A percentile compares a stretch with the other conserved stretches of the same genome.
Evolutionary conservation across 108 stramenopile genomes (phyloP).

Genomic region (Cyclotella cryptica): DNA sequence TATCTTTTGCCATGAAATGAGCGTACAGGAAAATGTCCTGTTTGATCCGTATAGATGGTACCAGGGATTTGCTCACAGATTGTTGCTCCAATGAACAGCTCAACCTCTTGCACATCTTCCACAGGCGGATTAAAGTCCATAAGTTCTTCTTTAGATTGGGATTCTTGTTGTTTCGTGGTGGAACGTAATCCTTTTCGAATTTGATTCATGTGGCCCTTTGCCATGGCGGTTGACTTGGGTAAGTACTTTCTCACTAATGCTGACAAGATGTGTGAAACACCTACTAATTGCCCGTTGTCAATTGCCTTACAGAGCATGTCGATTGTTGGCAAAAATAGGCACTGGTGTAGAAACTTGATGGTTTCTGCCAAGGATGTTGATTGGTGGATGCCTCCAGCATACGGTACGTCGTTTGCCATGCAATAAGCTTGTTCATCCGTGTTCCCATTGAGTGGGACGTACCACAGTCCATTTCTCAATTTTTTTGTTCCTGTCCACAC

Average conservation of each 20-base stretch:
- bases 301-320: constrained; percentile 1
- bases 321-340: neutral
- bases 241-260: neutral
- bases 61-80: neutral
- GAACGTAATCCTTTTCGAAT: neutral
- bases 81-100: neutral
- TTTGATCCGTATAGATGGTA: constrained; percentile 4
- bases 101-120: no score
- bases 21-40: constrained; percentile 3
- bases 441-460: neutral
- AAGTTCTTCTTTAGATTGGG: no score
- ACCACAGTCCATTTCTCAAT: neutral
- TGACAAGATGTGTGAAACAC: neutral
- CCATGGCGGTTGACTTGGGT: neutral
- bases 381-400: neutral
- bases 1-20: neutral
- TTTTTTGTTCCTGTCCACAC: neutral
- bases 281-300: neutral
- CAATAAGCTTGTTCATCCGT: neutral
- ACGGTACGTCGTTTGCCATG: no score
- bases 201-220: constrained; percentile 16
- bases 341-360: constrained; percentile 2
- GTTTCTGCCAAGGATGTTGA: neutral
- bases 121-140: no score
- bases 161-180: neutral